Evolutionary conservation across 805 yeast genomes (phyloP).

Genomic region (Wickerhamiella australiensis): DNA sequence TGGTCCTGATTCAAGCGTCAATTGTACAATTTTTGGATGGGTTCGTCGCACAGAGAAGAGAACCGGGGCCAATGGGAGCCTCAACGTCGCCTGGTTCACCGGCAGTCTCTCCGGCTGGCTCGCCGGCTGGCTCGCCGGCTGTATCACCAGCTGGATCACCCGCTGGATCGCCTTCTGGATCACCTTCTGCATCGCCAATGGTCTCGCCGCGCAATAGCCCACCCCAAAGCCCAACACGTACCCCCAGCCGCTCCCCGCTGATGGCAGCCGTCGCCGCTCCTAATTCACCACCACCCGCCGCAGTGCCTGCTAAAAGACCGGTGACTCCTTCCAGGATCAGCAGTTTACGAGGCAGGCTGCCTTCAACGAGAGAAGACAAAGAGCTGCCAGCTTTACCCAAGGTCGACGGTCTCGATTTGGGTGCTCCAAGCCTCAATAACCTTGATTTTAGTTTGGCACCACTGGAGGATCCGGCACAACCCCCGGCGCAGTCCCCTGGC

Average conservation of each 20-base stretch:
- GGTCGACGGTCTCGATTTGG: neutral
- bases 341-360: too few species aligned
- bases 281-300: too few species aligned
- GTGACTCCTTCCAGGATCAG: neutral
- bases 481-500: too few species aligned
- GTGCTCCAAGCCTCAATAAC: too few species aligned
- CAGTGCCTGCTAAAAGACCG: too few species aligned
- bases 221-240: neutral
- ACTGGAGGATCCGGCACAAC: too few species aligned
- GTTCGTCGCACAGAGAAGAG: neutral
- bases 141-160: neutral
- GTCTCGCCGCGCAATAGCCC: conserved; percentile 10
- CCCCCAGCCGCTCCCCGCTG: neutral
- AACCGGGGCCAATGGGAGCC: neutral
- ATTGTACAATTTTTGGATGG: conserved; percentile 21
- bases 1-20: conserved; percentile 23
- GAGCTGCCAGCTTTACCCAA: neutral
- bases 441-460: too few species aligned
- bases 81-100: neutral
- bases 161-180: neutral
- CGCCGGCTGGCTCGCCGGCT: neutral
- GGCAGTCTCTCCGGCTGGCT: neutral
- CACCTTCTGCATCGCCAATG: conserved; percentile 13
- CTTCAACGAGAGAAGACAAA: neutral
- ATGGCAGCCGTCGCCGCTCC: too few species aligned